Evolutionary conservation across 805 yeast species (phyloP), one percentile per base, ranked within the genome.

Genomic region (Pichia occidentalis): DNA sequence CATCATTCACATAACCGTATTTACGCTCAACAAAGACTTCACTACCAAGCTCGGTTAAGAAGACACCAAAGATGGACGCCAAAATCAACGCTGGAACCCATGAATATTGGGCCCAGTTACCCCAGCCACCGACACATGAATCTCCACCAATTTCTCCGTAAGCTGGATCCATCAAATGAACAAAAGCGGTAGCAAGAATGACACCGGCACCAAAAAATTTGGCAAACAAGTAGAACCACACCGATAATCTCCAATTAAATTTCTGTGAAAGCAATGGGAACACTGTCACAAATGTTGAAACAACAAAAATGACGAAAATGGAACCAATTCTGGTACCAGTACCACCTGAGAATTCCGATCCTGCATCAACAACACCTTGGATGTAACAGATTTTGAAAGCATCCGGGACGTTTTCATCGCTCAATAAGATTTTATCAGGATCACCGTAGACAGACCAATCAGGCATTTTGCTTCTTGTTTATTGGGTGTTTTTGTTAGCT

Each of bases 191-290:
- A 9, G 87, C 81, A n/a, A 81, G 66, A 48, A 82, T 82, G 32
- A 81, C 87, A 45, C 90, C 90, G 3, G 86, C 77, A 48, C 90
- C 90, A 50, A 81, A 81, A 59, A 68, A 79, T 50, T 76, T 79
- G 38, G 80, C 75, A 37, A 76, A 57, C 50, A 78, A 71, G 58
- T 77, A 78, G 70, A 73, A 69, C 28, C 65, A 53, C 2, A 83
- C 80, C 37, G 78, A 50, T 42, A 71, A 60, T 31, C 75, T 61
- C 49, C 67, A 65, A 1, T 80, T 68, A 48, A 67, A 70, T 40
- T 62, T 65, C 11, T 79, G 73, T 1, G 80, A 65, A 22, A 77
- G 49, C 2, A 78, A 48, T 4, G 85, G 85, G 53, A 77, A 68
- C 40, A 70, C 65, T 3, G 77, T 55, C 18, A 82, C 82, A 31